Percentiles rank a stretch among this genome's conserved stretches.
phyloP scores from a whole-genome alignment of 2,329 filamentous ascomycete species.

The Penicillium digitatum region DNA sequence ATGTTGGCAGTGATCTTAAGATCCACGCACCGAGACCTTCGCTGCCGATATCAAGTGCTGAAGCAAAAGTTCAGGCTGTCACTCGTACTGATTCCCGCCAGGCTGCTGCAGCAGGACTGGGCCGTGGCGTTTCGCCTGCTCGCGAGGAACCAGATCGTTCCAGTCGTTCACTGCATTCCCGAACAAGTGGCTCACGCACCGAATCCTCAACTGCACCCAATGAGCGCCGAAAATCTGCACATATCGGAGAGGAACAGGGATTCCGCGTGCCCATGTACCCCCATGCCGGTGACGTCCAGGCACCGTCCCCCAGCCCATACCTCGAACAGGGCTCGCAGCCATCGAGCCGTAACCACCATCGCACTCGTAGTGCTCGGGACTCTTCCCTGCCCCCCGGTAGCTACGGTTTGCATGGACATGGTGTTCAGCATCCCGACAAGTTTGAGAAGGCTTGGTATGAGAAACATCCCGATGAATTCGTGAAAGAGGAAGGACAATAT shows the following conservation, averaged over 20 bases:
- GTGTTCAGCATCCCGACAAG: constrained; percentile 68
- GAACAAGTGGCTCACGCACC: constrained; percentile 55
- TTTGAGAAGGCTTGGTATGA: constrained; percentile 90
- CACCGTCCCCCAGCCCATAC: constrained; percentile 72
- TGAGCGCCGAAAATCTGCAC: constrained; percentile 54
- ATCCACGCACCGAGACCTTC: constrained; percentile 87
- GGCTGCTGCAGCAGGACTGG: constrained; percentile 80
- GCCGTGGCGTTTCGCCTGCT: constrained; percentile 53
- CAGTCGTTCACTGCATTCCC: constrained; percentile 57
- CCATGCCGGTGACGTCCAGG: constrained; percentile 91
- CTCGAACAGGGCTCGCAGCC: constrained; percentile 45
- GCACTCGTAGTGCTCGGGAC: constrained; percentile 68
- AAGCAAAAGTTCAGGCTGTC: constrained; percentile 74
- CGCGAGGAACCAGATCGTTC: constrained; percentile 52
- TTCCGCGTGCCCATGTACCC: constrained; percentile 95
- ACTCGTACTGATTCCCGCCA: constrained; percentile 88
- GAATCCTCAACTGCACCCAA: constrained; percentile 46
- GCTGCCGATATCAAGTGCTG: constrained; percentile 73
- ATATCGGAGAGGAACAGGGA: constrained; percentile 71
- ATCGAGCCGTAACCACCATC: constrained; percentile 57
- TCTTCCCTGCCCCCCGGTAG: constrained; percentile 76
- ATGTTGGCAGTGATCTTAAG: constrained; percentile 74
- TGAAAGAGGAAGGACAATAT: constrained; percentile 68
- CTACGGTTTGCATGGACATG: constrained; percentile 89
- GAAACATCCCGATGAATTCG: constrained; percentile 77